phyloP scores from a whole-genome alignment of 495 filamentous ascomycete genomes.

The Penicillium simplicissimum region DNA sequence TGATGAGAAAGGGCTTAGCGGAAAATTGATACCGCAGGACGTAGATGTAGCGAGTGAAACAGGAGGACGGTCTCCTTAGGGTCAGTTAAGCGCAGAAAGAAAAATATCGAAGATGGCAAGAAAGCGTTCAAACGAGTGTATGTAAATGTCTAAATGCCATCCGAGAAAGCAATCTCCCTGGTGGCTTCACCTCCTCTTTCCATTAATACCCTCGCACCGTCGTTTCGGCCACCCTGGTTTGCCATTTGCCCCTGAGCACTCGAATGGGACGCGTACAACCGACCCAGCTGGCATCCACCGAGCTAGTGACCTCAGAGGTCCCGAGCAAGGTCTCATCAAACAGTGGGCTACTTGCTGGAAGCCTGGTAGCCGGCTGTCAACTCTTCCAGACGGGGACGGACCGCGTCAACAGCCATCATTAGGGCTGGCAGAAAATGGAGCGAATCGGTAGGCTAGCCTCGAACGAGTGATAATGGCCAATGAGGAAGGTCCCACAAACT shows the following conservation, averaged over 20 bases:
- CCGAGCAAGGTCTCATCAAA: neutral
- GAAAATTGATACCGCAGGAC: conserved; percentile 8
- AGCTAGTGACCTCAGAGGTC: conserved; percentile 6
- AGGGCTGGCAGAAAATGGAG: conserved; percentile 17
- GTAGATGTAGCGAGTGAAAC: conserved; percentile 24
- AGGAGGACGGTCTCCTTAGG: conserved; percentile 7
- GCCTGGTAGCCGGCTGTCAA: conserved; percentile 19
- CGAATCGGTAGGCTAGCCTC: conserved; percentile 15
- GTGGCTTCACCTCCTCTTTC: conserved; percentile 18
- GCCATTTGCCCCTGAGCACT: conserved; percentile 23
- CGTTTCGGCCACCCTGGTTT: conserved; percentile 17
- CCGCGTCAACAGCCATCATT: conserved; percentile 21
- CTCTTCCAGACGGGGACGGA: conserved; percentile 20
- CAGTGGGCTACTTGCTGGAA: neutral
- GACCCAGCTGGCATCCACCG: conserved; percentile 20
- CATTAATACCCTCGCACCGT: conserved; percentile 24
- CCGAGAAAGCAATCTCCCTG: conserved; percentile 5
- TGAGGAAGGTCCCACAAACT: conserved; percentile 11
- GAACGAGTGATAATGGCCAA: conserved; percentile 8
- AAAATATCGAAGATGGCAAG: conserved; percentile 10
- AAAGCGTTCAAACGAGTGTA: conserved; percentile 19
- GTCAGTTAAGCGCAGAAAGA: conserved; percentile 2
- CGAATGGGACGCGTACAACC: conserved; percentile 25
- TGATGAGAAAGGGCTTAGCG: conserved; percentile 19
- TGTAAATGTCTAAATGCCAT: conserved; percentile 9